A percentile compares a stretch with the other conserved stretches of the same genome.
phyloP scores from a whole-genome alignment of 371 early-diverging fungal species.

The Astathelohania contejeani region DNA sequence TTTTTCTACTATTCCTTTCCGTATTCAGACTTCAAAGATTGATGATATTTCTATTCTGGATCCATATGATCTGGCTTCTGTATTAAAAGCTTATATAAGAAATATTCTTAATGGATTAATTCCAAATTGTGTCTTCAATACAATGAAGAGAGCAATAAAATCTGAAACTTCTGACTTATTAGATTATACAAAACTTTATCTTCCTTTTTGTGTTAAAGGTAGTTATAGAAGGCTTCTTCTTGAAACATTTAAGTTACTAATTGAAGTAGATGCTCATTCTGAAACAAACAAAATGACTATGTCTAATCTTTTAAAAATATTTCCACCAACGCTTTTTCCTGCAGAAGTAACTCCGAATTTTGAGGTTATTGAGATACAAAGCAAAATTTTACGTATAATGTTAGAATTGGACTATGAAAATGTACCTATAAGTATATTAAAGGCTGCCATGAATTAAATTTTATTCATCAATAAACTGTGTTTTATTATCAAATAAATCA shows the following conservation, averaged over 20 bases:
- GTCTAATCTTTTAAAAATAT: neutral
- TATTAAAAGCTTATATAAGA: conserved; percentile 3
- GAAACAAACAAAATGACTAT: neutral
- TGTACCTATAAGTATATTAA: neutral
- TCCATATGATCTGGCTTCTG: neutral
- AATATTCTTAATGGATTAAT: neutral
- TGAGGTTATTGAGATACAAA: neutral
- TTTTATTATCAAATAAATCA: too few relatives aligned
- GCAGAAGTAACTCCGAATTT: neutral
- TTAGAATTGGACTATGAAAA: conserved; percentile 1
- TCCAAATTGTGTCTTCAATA: neutral
- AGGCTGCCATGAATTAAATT: neutral
- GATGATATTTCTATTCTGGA: neutral
- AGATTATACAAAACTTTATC: neutral
- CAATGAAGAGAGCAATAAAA: neutral
- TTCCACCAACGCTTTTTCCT: neutral
- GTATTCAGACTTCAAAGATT: neutral
- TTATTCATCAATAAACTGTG: too few relatives aligned
- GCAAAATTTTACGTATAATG: neutral
- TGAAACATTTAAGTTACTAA: neutral
- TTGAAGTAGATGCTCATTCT: neutral
- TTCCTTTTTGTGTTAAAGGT: neutral
- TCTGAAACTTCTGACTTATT: neutral
- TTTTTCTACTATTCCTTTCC: neutral
- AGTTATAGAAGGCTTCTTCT: neutral